These are phyloP conservation scores for Tetracladium marchalianum DNA, from an alignment of 495 filamentous ascomycete genomes.

Conservation along the genomic window DNA sequence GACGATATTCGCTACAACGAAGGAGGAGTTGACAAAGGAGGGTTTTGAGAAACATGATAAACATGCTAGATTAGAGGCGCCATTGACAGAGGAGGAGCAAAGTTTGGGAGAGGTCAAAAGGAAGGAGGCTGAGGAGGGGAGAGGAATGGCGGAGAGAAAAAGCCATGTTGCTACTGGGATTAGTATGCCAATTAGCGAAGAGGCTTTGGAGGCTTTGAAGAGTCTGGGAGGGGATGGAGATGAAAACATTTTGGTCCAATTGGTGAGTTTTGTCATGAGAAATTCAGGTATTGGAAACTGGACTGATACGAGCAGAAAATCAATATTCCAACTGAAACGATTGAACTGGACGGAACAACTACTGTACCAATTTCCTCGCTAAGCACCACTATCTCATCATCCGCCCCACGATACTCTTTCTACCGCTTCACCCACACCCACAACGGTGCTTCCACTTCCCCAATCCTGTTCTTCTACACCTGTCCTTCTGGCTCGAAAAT, in stretches of 20 bases:
- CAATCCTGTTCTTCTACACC: conserved; percentile 88
- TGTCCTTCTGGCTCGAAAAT: conserved; percentile 73
- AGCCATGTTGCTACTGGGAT: conserved; percentile 43
- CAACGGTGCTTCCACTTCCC: conserved; percentile 44
- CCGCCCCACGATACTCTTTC: conserved; percentile 83
- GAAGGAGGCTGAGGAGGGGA: conserved; percentile 68
- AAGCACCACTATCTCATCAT: conserved; percentile 59
- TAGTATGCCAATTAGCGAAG: conserved; percentile 54
- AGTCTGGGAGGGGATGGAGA: conserved; percentile 42
- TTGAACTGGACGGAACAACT: conserved; percentile 55
- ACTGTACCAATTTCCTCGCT: conserved; percentile 40
- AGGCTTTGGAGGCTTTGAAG: conserved; percentile 55
- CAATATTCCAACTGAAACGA: conserved; percentile 67
- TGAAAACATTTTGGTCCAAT: conserved; percentile 56
- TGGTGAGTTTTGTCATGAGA: conserved; percentile 45
- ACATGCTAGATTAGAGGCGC: conserved; percentile 54
- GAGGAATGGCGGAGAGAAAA: conserved; percentile 55
- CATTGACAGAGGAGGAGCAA: conserved; percentile 83
- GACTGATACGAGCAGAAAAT: conserved; percentile 42
- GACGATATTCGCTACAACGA: conserved; percentile 65
- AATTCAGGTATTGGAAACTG: not conserved
- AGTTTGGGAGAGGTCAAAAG: conserved; percentile 65
- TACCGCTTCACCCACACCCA: conserved; percentile 56
- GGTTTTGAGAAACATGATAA: conserved; percentile 73
- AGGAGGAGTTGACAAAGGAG: conserved; percentile 57